Base-by-base conservation (phyloP, 306 rosid species). In the Sicyos baderoa region DNA sequence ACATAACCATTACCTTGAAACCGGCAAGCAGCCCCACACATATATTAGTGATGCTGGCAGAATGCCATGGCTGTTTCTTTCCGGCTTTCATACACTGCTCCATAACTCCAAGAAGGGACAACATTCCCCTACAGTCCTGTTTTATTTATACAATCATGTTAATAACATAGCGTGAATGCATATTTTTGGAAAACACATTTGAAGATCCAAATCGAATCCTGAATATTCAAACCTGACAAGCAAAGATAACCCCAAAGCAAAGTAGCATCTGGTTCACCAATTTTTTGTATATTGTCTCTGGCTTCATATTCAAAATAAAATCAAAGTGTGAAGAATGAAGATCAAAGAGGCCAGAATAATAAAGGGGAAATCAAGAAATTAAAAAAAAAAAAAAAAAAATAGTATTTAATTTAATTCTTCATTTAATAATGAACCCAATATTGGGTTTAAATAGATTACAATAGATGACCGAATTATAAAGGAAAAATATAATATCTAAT, bases 261-360 rank as follows among this genome's bases (percentile, higher is more conserved):
- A 87, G 89, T 63, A 93, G 95, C 98, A 88, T 89, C 90, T 93
- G 94, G 85, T 93, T 93, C 89, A 93, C 98, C 91, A 93, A 72
- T 22, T 85, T 85, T 87, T 93, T 89, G 87, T 88, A 88, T 82
- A 89, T 82, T 55, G 96, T 88, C 86, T 93, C 97, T 67, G 94
- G 98, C 98, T 93, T 82, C 96, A 89, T 59, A 62, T 72, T 75
- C 79, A 76, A 78, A 76, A 74, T 72, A 72, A 82, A 77, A 54
- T 52, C 76, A 84, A 82, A 82, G 70, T 23, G 56, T 65, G 79
- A 49, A 22, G 16, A 42, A 65, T 19, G 8, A 65, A 42, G 37
- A 11, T 37, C 54, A 21, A 21, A 18, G 42, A 44, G 7, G 54
- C 16, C 9, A 21, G 54, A 45, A 65, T 18, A 65, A 45, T 17